Evolutionary conservation across 2,329 filamentous ascomycete genomes (phyloP), one percentile per base, ranked within the genome.

Genomic region (Ophiostoma ips): DNA sequence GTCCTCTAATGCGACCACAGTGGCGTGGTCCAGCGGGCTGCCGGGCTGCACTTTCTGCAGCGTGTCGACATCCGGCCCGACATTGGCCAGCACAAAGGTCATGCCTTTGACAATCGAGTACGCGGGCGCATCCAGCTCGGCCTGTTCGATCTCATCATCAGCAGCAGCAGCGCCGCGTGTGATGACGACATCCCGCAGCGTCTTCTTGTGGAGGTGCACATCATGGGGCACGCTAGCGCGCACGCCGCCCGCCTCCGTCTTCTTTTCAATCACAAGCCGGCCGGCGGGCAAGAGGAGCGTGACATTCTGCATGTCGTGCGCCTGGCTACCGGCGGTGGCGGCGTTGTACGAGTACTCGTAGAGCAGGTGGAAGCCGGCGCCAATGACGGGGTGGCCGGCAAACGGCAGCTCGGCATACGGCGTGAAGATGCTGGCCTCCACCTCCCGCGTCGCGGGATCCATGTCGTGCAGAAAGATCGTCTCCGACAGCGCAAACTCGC

Each of bases 61-160:
- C 56, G 76, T 66, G 21, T 12, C 15, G 6, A 28, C 38, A 9
- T 41, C 38, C 1, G 38, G 21, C 8, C 38, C 38, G 38, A 41
- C 38, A 41, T 41, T 41, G 13, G 84, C 68, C 31, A 86, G 72
- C n/a, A 78, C 64, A 62, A 87, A 88, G 1, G 76, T 77, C 80
- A 89, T 83, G 45, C 84, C 85, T 41, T 77, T 77, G 34, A 87
- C 83, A 43, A 88, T 76, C 55, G 75, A 80, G 50, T 79, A 71
- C 16, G 77, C 59, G 13, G 74, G 71, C 9, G 72, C 68, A 11
- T 57, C 53, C 31, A 67, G 55, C 62, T 71, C 68, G 5, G 63
- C 63, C n/a, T 60, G 49, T 19, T 60, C 59, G 45, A 70, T 60
- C 5, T 53, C 53, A 0, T 55, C 40, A 28, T 64, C 59, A n/a